Conservation (phyloP, 805 yeast genomes). For the Diddensiella caesifluorescens region DNA sequence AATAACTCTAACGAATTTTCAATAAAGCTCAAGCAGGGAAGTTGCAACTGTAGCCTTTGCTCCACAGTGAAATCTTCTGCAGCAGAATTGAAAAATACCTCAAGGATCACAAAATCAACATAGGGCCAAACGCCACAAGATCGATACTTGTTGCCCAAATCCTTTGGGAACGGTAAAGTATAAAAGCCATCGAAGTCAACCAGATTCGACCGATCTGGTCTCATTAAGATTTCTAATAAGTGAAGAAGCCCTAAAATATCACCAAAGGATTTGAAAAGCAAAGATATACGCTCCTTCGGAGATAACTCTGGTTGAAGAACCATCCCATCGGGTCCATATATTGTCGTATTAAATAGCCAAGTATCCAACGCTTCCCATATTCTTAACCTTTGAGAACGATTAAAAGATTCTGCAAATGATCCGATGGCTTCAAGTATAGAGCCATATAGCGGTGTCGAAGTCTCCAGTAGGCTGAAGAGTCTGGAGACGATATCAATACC, state of each 20-base stretch:
- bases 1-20: slow-evolving; percentile 45
- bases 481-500: slow-evolving; percentile 29
- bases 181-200: slow-evolving; percentile 35
- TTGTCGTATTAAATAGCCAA: slow-evolving; percentile 50
- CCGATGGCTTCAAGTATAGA: slow-evolving; percentile 52
- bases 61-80: slow-evolving; percentile 32
- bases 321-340: slow-evolving; percentile 29
- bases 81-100: slow-evolving; percentile 45
- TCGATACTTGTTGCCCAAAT: slow-evolving; percentile 57
- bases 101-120: slow-evolving; percentile 62
- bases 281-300: slow-evolving; percentile 41
- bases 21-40: slow-evolving; percentile 48
- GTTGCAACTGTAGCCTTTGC: slow-evolving; percentile 46
- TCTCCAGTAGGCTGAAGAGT: slow-evolving; percentile 41
- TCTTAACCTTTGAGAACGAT: slow-evolving; percentile 37
- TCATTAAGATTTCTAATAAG: slow-evolving; percentile 43
- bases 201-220: slow-evolving; percentile 25
- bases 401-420: slow-evolving; percentile 47
- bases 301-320: slow-evolving; percentile 29
- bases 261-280: slow-evolving; percentile 45
- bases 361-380: slow-evolving; percentile 69
- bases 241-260: slow-evolving; percentile 59
- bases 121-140: slow-evolving; percentile 75
- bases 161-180: slow-evolving; percentile 53
- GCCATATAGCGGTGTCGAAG: slow-evolving; percentile 48